Evolutionary conservation across 1,284 basidiomycete genomes (phyloP).

Genomic region (Irpex sp.): DNA sequence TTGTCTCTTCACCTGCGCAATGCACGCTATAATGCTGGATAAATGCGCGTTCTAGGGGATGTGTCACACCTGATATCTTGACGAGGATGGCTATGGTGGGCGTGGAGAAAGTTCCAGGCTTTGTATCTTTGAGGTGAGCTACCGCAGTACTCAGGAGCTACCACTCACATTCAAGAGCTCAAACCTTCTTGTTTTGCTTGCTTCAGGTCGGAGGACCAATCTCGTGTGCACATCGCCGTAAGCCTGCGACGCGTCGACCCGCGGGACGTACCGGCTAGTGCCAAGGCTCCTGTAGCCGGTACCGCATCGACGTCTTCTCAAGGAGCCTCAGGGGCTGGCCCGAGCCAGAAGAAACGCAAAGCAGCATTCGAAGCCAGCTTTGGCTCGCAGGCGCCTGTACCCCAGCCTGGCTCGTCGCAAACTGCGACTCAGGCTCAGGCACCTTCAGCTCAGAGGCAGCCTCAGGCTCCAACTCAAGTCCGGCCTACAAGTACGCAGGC

Average conservation of each 20-base stretch:
- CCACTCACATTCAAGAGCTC: neutral
- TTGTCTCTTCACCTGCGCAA: neutral
- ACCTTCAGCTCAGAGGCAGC: no score
- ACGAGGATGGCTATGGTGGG: constrained; percentile 40
- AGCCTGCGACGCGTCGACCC: constrained; percentile 49
- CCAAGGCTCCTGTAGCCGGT: constrained; percentile 12
- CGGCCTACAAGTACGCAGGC: no score
- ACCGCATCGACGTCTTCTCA: constrained; percentile 9
- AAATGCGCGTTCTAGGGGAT: constrained; percentile 49
- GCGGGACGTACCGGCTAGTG: constrained; percentile 39
- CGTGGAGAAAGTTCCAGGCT: constrained; percentile 46
- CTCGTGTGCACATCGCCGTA: constrained; percentile 57
- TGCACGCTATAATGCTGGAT: neutral
- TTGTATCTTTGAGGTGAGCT: constrained; percentile 44
- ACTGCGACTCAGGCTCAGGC: constrained; percentile 29
- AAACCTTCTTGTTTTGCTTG: neutral
- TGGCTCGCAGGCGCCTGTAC: constrained; percentile 9
- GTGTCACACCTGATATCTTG: constrained; percentile 59
- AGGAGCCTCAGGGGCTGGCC: constrained; percentile 14
- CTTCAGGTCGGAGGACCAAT: constrained; percentile 51
- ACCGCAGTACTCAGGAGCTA: neutral
- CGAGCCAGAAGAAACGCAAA: constrained; percentile 36
- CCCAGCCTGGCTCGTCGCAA: constrained; percentile 8
- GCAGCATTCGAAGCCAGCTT: constrained; percentile 25
- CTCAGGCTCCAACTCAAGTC: neutral